A percentile compares a stretch with the other conserved stretches of the same genome.
Evolutionary conservation across 192 early-diverging fungal species (phyloP).

Genomic region (Coemansia sp.): DNA sequence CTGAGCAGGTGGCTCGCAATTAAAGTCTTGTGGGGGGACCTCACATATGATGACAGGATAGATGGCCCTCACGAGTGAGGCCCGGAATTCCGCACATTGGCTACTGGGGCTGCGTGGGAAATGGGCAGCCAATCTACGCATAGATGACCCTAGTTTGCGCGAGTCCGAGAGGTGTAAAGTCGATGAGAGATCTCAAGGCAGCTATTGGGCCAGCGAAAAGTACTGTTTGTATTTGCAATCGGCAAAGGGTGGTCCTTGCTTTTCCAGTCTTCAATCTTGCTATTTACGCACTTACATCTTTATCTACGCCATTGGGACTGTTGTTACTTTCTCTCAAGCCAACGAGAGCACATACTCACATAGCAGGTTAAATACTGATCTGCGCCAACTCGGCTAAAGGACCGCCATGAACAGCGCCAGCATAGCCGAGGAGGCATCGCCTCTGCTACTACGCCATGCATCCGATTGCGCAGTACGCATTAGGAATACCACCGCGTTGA

Average conservation of each 20-base stretch:
- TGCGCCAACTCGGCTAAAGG: not conserved
- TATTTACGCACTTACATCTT: not conserved
- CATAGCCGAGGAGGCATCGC: not conserved
- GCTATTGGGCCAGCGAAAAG: not conserved
- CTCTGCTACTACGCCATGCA: not conserved
- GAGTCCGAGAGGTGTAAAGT: not conserved
- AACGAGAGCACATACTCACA: not conserved
- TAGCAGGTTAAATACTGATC: not conserved
- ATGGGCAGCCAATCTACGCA: not conserved
- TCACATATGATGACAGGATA: not conserved
- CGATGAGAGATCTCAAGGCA: not conserved
- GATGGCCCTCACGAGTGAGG: not conserved
- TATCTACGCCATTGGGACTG: not conserved
- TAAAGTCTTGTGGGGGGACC: not conserved
- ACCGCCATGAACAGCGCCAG: not conserved
- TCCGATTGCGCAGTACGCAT: constrained; percentile 5
- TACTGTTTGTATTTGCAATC: not conserved
- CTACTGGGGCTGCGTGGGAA: not conserved
- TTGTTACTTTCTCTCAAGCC: not conserved
- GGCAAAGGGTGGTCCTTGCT: not conserved
- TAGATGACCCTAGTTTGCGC: not conserved
- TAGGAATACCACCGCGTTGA: not conserved
- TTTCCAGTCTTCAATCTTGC: not conserved
- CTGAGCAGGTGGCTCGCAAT: constrained; percentile 3
- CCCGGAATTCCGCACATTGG: not conserved